Conservation (phyloP, 2,329 filamentous ascomycete genomes). For the Acrodontium crateriforme region DNA sequence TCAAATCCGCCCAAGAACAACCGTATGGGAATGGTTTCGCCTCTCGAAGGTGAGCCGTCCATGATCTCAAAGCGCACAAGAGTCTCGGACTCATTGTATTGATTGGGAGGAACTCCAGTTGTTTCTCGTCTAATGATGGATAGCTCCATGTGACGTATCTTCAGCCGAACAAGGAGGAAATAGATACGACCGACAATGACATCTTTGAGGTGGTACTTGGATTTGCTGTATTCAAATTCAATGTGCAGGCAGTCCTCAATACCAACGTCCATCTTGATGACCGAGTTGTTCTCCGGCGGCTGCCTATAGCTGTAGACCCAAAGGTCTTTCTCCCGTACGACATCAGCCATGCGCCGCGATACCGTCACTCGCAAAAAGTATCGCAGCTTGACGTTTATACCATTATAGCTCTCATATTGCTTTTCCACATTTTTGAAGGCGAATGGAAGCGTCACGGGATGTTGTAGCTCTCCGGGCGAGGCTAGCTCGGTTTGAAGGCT, state of each 20-base stretch:
- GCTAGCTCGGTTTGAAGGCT: conserved; percentile 94
- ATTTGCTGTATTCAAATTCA: conserved; percentile 98
- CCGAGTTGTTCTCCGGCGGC: conserved; percentile 93
- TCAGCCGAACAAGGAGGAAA: conserved; percentile 88
- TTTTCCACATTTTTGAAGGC: conserved; percentile 99
- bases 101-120: conserved; percentile 89
- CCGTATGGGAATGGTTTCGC: conserved; percentile 87
- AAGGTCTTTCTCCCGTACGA: conserved; percentile 96
- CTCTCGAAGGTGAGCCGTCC: conserved; percentile 95
- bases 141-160: conserved; percentile 99
- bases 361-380: conserved; percentile 98
- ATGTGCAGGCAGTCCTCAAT: conserved; percentile 99
- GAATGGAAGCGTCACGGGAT: conserved; percentile 97
- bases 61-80: conserved; percentile 98
- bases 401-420: conserved; percentile 98
- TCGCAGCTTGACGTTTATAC: conserved; percentile 97
- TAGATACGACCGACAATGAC: conserved; percentile 98
- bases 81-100: conserved; percentile 99
- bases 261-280: conserved; percentile 99
- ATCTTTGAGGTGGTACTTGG: conserved; percentile 97
- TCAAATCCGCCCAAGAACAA: conserved; percentile 97
- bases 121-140: conserved; percentile 96
- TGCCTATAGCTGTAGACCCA: conserved; percentile 99
- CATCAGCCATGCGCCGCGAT: conserved; percentile 90
- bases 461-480: conserved; percentile 91